These are phyloP conservation scores for Mucor irregularis DNA, from an alignment of 371 early-diverging fungal genomes.

Conservation along the genomic window DNA sequence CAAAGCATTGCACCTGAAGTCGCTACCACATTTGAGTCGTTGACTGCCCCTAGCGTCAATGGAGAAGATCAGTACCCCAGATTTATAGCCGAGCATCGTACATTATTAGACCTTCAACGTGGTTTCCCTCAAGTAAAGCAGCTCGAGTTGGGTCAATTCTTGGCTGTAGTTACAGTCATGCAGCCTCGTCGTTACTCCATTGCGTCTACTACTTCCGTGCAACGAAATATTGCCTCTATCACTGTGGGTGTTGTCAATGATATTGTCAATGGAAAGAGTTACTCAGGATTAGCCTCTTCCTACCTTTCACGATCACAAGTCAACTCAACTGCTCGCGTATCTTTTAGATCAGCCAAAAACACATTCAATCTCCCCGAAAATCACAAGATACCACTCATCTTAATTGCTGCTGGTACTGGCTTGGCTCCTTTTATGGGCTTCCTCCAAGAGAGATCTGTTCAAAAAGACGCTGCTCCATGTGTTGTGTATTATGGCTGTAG, in stretches of 20 bases:
- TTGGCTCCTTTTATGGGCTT: constrained; percentile 89
- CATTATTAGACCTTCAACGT: constrained; percentile 41
- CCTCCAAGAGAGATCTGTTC: constrained; percentile 42
- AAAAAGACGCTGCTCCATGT: constrained; percentile 19
- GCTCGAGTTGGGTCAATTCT: constrained; percentile 43
- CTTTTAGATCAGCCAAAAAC: constrained; percentile 36
- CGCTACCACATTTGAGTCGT: constrained; percentile 26
- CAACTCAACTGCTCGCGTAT: constrained; percentile 17
- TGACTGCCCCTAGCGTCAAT: constrained; percentile 34
- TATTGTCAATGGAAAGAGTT: constrained; percentile 29
- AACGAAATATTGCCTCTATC: constrained; percentile 27
- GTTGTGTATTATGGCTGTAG: constrained; percentile 85
- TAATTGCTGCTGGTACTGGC: constrained; percentile 76
- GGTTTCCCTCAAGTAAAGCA: constrained; percentile 44
- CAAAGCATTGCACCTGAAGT: constrained; percentile 25
- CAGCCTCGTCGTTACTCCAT: constrained; percentile 59
- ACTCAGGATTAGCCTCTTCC: constrained; percentile 42
- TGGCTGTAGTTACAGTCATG: constrained; percentile 44
- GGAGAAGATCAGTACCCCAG: constrained; percentile 32
- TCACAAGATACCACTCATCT: constrained; percentile 43
- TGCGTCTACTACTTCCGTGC: constrained; percentile 39
- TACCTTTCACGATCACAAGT: constrained; percentile 11
- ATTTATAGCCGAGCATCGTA: constrained; percentile 46
- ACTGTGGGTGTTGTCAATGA: constrained; percentile 44
- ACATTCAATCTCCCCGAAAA: constrained; percentile 39